phyloP scores from a whole-genome alignment of 192 early-diverging fungal species.

The Backusella circina region DNA sequence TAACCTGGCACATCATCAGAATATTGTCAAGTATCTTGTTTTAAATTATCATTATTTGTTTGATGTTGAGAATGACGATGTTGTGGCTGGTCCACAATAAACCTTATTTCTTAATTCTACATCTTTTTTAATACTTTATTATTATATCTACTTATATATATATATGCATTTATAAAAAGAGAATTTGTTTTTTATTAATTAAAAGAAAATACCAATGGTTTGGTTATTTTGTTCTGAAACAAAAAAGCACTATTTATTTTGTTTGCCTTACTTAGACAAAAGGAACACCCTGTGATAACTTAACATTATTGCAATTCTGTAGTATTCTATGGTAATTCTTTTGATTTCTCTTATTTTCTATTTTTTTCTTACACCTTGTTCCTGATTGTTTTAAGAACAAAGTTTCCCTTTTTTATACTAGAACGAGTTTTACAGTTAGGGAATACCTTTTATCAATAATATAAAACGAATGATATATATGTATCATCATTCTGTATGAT shows the following conservation, averaged over 20 bases:
- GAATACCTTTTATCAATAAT: too few relatives aligned
- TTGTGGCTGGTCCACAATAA: background rate
- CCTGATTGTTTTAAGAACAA: too few relatives aligned
- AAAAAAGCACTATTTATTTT: background rate
- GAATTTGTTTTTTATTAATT: background rate
- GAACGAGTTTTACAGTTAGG: too few relatives aligned
- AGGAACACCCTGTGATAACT: background rate
- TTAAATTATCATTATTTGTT: constrained; percentile 76
- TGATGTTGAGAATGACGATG: constrained; percentile 60
- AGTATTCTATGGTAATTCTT: background rate
- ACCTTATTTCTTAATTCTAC: background rate
- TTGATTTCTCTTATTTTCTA: background rate
- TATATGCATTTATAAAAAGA: background rate
- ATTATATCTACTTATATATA: background rate
- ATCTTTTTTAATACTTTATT: background rate
- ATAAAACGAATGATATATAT: background rate
- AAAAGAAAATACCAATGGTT: background rate
- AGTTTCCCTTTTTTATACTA: too few relatives aligned
- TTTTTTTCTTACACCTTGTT: background rate
- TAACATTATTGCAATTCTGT: too few relatives aligned
- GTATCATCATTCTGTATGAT: background rate
- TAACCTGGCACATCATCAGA: constrained; percentile 70
- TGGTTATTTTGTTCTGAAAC: background rate
- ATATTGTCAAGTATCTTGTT: constrained; percentile 68
- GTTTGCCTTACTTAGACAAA: background rate